These are phyloP conservation scores for Gossypium laxum DNA, from an alignment of 441 rosid species.

Conservation along the genomic window DNA sequence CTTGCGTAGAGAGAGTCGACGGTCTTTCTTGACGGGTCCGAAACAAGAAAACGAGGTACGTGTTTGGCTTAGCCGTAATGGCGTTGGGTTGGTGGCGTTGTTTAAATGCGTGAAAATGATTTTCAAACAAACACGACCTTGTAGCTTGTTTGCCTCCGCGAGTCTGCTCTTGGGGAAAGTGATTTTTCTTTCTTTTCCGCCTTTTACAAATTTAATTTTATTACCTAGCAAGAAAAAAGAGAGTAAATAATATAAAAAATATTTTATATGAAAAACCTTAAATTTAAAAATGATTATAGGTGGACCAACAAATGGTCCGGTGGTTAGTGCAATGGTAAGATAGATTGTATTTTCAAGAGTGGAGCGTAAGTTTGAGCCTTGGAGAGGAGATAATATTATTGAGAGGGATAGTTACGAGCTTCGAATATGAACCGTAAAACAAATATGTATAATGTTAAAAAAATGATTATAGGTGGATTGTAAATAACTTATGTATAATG, in stretches of 20 bases:
- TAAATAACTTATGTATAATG: too few relatives aligned
- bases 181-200: not conserved
- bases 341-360: too few relatives aligned
- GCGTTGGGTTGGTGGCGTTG: not conserved
- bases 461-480: too few relatives aligned
- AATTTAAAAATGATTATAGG: too few relatives aligned
- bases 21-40: not conserved
- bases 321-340: too few relatives aligned
- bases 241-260: too few relatives aligned
- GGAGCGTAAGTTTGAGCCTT: too few relatives aligned
- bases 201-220: not conserved
- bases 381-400: too few relatives aligned
- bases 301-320: too few relatives aligned
- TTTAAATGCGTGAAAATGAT: not conserved
- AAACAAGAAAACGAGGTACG: not conserved
- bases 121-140: conserved; percentile 3
- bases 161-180: not conserved
- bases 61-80: conserved; percentile 3
- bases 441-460: too few relatives aligned
- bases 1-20: not conserved
- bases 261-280: too few relatives aligned
- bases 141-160: not conserved
- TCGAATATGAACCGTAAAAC: fast-evolving
- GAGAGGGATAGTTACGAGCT: fast-evolving
- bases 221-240: not conserved